Evolutionary conservation across 192 early-diverging fungal species (phyloP).

Genomic region (Gamsiella multidivaricata): DNA sequence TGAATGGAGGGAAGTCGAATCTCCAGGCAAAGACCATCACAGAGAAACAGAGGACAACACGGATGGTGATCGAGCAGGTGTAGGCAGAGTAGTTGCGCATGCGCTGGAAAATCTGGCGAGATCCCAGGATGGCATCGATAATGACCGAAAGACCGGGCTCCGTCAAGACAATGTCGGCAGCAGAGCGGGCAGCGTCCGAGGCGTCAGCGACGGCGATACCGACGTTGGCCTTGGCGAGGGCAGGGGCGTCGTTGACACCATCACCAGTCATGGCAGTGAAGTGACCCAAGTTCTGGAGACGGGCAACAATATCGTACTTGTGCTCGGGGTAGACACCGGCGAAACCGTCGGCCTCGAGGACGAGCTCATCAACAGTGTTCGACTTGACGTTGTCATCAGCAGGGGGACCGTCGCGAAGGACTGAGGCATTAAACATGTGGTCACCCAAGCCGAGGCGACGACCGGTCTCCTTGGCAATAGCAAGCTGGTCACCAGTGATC

Average conservation of each 20-base stretch:
- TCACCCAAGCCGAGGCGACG: constrained; percentile 78
- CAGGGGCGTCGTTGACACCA: constrained; percentile 85
- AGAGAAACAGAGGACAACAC: constrained; percentile 78
- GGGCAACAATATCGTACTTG: constrained; percentile 97
- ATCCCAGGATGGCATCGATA: constrained; percentile 91
- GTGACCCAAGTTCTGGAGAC: constrained; percentile 80
- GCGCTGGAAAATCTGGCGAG: constrained; percentile 95
- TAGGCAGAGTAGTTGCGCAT: constrained; percentile 94
- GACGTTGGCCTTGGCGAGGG: constrained; percentile 81
- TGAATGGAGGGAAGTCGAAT: constrained; percentile 85
- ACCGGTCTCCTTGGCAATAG: constrained; percentile 64
- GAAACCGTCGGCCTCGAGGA: constrained; percentile 55
- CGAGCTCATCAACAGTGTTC: constrained; percentile 53
- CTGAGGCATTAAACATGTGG: constrained; percentile 70
- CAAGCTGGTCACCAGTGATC: constrained; percentile 90
- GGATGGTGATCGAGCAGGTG: constrained; percentile 90
- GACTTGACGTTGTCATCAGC: constrained; percentile 57
- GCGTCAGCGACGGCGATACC: constrained; percentile 84
- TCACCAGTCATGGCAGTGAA: constrained; percentile 94
- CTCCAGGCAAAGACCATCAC: constrained; percentile 81
- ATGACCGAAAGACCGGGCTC: constrained; percentile 86
- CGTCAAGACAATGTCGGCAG: constrained; percentile 82
- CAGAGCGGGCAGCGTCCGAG: constrained; percentile 81
- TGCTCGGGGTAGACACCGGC: constrained; percentile 90
- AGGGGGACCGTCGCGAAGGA: constrained; percentile 73